phyloP scores from a whole-genome alignment of 108 stramenopile species.

The Nitzschia inconspicua region DNA sequence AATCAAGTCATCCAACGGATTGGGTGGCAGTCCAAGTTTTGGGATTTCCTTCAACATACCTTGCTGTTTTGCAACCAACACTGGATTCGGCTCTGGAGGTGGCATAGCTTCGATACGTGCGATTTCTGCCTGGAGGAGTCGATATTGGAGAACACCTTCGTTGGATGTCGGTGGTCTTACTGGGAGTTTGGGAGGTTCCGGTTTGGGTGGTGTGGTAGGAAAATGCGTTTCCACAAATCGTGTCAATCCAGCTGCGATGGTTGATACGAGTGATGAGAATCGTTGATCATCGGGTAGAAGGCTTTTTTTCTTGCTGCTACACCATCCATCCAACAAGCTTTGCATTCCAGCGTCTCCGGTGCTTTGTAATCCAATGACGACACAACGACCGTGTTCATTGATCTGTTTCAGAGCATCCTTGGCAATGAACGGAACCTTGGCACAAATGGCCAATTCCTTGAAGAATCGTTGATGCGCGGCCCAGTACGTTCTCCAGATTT shows the following conservation, averaged over 20 bases:
- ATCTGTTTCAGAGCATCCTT: conserved; percentile 46
- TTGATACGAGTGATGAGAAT: conserved; percentile 33
- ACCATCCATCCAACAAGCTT: conserved; percentile 28
- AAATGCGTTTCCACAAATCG: conserved; percentile 49
- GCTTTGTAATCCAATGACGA: conserved; percentile 78
- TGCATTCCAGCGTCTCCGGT: conserved; percentile 76
- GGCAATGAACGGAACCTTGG: conserved; percentile 65
- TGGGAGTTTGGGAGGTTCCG: conserved; percentile 38
- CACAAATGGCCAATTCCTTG: conserved; percentile 66
- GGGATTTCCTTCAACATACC: conserved; percentile 21
- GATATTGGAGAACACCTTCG: conserved; percentile 22
- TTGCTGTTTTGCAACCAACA: conserved; percentile 29
- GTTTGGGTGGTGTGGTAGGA: conserved; percentile 37
- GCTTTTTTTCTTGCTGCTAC: conserved; percentile 2
- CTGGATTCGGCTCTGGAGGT: conserved; percentile 40
- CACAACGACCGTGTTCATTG: conserved; percentile 33
- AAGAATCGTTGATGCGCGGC: conserved; percentile 80
- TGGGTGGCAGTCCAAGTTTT: conserved; percentile 50
- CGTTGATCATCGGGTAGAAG: conserved; percentile 27
- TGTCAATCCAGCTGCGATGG: conserved; percentile 32
- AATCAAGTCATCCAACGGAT: conserved; percentile 69
- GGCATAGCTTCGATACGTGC: conserved; percentile 31
- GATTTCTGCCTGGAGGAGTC: conserved; percentile 17
- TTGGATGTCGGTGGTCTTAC: conserved; percentile 26
- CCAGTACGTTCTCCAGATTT: conserved; percentile 65